phyloP scores from a whole-genome alignment of 2,329 filamentous ascomycete genomes.

The Fusarium mexicanum region DNA sequence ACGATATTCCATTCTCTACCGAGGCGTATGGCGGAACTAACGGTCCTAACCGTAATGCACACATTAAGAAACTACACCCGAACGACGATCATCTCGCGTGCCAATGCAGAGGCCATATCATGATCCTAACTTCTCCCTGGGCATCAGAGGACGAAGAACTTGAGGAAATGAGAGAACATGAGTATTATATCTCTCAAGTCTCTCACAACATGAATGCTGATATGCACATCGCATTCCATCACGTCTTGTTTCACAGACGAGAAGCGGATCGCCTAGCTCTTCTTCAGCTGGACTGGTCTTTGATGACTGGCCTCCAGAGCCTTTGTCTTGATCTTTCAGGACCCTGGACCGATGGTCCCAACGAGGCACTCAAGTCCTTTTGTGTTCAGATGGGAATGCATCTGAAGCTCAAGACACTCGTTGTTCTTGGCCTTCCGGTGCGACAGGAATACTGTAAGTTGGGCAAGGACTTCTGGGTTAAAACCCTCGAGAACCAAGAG shows the following conservation, averaged over 20 bases:
- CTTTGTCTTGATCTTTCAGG: conserved; percentile 19
- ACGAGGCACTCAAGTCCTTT: neutral
- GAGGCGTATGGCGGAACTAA: neutral
- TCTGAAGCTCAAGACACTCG: conserved; percentile 20
- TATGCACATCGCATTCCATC: neutral
- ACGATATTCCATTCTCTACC: neutral
- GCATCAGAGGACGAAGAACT: neutral
- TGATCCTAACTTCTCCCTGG: conserved; percentile 2
- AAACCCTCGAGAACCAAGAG: neutral
- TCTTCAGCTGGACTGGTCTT: conserved; percentile 6
- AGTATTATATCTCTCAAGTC: neutral
- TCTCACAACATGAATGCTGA: neutral
- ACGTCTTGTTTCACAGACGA: neutral
- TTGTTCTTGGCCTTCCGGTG: conserved; percentile 2
- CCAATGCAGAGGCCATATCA: conserved; percentile 5
- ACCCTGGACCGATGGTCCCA: neutral
- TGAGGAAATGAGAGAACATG: neutral
- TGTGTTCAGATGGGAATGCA: neutral
- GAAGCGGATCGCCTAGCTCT: neutral
- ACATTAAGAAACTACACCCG: neutral
- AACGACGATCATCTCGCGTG: conserved; percentile 1
- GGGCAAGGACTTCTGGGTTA: neutral
- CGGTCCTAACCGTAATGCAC: neutral
- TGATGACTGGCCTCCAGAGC: conserved; percentile 14
- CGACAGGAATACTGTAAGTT: neutral